Evolutionary conservation across 202 grass and related monocot genomes (phyloP).

Genomic region (Alloteropsis angusta): DNA sequence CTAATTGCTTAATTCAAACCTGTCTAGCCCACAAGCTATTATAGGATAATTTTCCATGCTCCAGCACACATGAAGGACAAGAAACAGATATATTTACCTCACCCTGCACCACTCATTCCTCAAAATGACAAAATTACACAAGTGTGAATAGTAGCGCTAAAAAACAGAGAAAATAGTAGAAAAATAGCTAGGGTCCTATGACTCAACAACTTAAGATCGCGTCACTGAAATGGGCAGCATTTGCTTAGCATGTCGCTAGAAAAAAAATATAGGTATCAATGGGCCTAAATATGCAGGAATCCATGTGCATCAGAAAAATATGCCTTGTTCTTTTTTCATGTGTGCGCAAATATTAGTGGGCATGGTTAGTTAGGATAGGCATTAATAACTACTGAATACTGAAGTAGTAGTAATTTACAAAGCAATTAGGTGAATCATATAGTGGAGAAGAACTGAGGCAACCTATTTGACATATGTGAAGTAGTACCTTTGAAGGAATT

Average conservation of each 20-base stretch:
- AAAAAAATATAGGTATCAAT: not conserved
- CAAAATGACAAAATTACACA: no score
- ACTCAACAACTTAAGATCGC: not conserved
- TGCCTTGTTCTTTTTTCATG: not conserved
- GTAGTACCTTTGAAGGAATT: slow-evolving; percentile 44
- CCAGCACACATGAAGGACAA: not conserved
- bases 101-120: no score
- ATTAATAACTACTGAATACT: not conserved
- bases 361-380: not conserved
- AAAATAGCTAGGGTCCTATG: not conserved
- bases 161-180: no score
- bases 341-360: not conserved
- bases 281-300: not conserved
- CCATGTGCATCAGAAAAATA: not conserved
- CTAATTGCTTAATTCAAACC: not conserved
- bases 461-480: not conserved
- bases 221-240: not conserved
- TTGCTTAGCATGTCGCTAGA: not conserved
- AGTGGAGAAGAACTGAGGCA: not conserved
- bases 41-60: not conserved
- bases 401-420: not conserved
- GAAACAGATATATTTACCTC: no score
- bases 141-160: no score
- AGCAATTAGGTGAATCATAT: not conserved
- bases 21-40: not conserved